phyloP scores from a whole-genome alignment of 345 rosid species.

The Arabidopsis suecica region DNA sequence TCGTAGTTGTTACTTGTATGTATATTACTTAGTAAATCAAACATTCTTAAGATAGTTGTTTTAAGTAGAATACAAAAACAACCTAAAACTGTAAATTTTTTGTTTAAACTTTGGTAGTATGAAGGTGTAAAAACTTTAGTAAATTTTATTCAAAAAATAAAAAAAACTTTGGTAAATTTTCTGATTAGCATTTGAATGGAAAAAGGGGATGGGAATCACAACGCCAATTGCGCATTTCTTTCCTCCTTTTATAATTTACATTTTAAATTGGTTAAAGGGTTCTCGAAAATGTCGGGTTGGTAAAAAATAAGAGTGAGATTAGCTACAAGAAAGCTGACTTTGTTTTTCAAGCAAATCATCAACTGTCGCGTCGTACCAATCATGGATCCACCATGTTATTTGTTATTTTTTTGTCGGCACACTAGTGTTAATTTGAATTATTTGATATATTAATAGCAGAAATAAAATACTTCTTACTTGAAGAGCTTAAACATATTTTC shows the following conservation, averaged over 20 bases:
- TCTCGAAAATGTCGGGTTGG: constrained; percentile 36
- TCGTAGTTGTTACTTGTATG: not conserved
- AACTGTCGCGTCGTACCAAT: constrained; percentile 43
- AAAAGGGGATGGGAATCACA: constrained; percentile 30
- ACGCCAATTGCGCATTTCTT: constrained; percentile 41
- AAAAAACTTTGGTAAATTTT: not conserved
- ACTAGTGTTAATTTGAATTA: not conserved
- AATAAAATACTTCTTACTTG: not conserved
- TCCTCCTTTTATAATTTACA: constrained; percentile 11
- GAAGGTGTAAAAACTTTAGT: constrained; percentile 1
- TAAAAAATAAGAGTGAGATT: not conserved
- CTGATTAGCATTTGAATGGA: not conserved
- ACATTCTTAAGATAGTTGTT: not conserved
- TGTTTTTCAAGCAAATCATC: constrained; percentile 35
- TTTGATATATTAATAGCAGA: not conserved
- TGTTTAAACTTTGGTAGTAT: not conserved
- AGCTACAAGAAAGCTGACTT: constrained; percentile 34
- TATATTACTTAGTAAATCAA: no score
- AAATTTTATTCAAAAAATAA: not conserved
- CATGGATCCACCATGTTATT: constrained; percentile 41
- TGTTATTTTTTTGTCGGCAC: constrained; percentile 39
- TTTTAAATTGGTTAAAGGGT: constrained; percentile 15
- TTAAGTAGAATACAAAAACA: not conserved
- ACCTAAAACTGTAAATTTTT: not conserved
- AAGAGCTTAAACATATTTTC: not conserved